Percentiles rank a stretch among this genome's conserved stretches.
Evolutionary conservation across 805 yeast genomes (phyloP).

Genomic region (Saturnispora hagleri): DNA sequence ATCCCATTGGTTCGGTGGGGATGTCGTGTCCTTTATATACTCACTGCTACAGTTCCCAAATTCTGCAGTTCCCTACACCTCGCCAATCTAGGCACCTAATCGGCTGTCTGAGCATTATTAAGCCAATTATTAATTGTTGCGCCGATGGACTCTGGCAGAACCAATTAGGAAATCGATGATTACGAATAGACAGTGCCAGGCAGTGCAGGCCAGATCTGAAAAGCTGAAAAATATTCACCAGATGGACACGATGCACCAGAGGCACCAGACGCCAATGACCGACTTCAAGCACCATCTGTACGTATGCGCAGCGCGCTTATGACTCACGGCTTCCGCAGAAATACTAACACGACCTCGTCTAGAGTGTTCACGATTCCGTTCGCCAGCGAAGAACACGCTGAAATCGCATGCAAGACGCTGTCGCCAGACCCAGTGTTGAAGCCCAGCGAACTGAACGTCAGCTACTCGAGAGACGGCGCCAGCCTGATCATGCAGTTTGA

Average conservation of each 20-base stretch:
- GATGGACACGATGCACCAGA: neutral
- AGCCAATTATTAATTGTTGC: neutral
- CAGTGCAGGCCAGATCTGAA: neutral
- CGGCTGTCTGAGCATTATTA: neutral
- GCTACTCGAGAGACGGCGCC: slow-evolving; percentile 30
- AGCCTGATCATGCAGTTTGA: slow-evolving; percentile 39
- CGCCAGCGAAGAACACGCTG: slow-evolving; percentile 46
- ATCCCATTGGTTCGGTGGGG: neutral
- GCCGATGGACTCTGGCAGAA: neutral
- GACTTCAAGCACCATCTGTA: slow-evolving; percentile 2
- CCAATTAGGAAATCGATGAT: neutral
- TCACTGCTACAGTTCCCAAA: neutral
- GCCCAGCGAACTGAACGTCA: slow-evolving; percentile 51
- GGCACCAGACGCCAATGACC: neutral
- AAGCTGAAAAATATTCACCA: neutral
- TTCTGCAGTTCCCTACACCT: neutral
- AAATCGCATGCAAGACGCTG: slow-evolving; percentile 51
- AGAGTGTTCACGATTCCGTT: slow-evolving; percentile 56
- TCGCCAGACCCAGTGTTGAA: slow-evolving; percentile 76
- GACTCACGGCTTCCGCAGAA: too few relatives aligned
- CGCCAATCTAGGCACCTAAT: neutral
- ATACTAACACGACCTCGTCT: neutral
- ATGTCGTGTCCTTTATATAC: too few relatives aligned
- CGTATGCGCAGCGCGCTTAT: neutral
- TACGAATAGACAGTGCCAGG: neutral